Evolutionary conservation across 1,284 basidiomycete genomes (phyloP), one percentile per base, ranked within the genome.

Genomic region (Apiotrichum montevideense): DNA sequence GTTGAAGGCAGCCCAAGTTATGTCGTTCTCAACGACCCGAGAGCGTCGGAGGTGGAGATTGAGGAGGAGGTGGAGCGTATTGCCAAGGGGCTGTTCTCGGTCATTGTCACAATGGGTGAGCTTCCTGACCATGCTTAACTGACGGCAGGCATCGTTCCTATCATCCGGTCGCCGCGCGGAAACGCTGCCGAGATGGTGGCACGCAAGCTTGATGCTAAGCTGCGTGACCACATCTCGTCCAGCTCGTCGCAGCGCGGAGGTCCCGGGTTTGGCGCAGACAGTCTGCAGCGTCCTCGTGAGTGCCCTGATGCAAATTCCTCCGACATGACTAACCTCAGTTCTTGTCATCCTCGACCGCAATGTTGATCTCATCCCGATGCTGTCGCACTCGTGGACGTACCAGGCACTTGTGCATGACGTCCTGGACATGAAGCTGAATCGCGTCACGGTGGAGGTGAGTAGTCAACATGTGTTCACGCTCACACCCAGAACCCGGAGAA

Each of bases 161-260:
- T 96, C 69, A 98, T 99, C 61, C 87, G 96, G 35, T 88, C 90
- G 58, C 96, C 96, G 3, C 81, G 87, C 68, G 95, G 95, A 0
- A 98, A 98, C 73, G 96, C 96, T 3, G 95, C 95, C 15, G 96
- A 99, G 76, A 96, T 98, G 88, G 87, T 98, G 2, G 93, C 94
- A 2, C 87, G 93, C 73, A 97, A 92, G 73, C 81, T 99, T 6
- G 96, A 98, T 69, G 83, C 85, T 33, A 93, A 91, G 76, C 87
- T 98, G 63, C 81, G 94, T 49, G 94, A 98, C 70, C 91, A 93
- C 52, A 81, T 95, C 32, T 86, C 87, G 6, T 84, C 90, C 2
- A 85, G 87, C 3, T 80, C 87, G 9, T 83, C 85, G 68, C 68
- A 76, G 65, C 55, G 73, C 34, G 64, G 72, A 33, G 67, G 72